Evolutionary conservation across 2,329 filamentous ascomycete genomes (phyloP).

Genomic region (Botrytis pseudocinerea): DNA sequence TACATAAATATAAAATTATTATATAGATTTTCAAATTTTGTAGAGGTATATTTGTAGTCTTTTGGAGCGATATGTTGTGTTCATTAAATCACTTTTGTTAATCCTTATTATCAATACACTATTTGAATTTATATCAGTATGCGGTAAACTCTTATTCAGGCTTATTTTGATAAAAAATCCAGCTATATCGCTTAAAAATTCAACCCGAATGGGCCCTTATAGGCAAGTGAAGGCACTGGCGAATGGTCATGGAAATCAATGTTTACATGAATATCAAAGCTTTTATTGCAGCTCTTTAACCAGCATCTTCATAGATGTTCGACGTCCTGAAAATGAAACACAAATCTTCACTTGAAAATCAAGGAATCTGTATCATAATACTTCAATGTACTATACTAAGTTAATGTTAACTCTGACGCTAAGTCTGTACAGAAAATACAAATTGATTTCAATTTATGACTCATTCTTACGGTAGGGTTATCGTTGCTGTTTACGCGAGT

Average conservation of each 20-base stretch:
- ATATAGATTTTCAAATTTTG: too few relatives aligned
- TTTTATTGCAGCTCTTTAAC: not conserved
- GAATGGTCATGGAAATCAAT: not conserved
- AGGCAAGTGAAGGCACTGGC: not conserved
- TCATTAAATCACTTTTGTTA: too few relatives aligned
- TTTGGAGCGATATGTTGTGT: rapidly evolving
- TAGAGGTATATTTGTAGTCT: too few relatives aligned
- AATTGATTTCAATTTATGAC: not conserved
- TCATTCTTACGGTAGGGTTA: not conserved
- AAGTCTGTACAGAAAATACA: not conserved
- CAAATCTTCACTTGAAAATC: not conserved
- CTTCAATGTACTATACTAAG: not conserved
- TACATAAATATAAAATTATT: too few relatives aligned
- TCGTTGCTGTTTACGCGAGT: not conserved
- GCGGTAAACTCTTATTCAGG: too few relatives aligned
- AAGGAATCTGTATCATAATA: not conserved
- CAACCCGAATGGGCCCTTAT: not conserved
- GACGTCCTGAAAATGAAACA: not conserved
- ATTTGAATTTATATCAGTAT: too few relatives aligned
- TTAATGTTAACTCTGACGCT: not conserved
- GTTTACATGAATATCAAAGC: not conserved
- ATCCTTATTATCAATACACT: too few relatives aligned
- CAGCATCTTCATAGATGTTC: not conserved
- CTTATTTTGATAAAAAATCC: too few relatives aligned
- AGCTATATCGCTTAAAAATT: too few relatives aligned